These are phyloP conservation scores for Lentinus tigrinus DNA, from an alignment of 768 basidiomycete species.

Conservation along the genomic window DNA sequence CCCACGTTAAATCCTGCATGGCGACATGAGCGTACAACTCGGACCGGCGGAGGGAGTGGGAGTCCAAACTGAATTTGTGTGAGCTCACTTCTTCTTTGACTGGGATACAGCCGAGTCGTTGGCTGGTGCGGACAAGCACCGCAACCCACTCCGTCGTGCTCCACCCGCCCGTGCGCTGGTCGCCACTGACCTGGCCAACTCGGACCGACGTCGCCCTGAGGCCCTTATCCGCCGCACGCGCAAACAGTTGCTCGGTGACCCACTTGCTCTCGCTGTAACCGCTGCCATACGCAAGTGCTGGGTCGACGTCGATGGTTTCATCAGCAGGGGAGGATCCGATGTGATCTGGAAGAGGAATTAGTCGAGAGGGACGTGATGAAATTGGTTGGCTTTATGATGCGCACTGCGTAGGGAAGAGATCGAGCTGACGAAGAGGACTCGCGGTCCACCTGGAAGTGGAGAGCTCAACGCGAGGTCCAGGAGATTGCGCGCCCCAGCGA, in stretches of 20 bases:
- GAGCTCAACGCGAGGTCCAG: slow-evolving; percentile 20
- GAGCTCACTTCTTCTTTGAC: slow-evolving; percentile 38
- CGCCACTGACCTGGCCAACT: slow-evolving; percentile 33
- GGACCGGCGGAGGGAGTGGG: neutral
- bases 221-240: slow-evolving; percentile 25
- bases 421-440: slow-evolving; percentile 27
- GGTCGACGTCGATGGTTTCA: slow-evolving; percentile 11
- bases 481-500: slow-evolving; percentile 26
- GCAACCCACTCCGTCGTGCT: slow-evolving; percentile 42
- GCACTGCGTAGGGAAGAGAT: slow-evolving; percentile 18
- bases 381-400: neutral
- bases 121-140: slow-evolving; percentile 32
- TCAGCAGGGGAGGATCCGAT: neutral
- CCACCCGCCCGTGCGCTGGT: slow-evolving; percentile 30
- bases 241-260: slow-evolving; percentile 32
- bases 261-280: slow-evolving; percentile 39
- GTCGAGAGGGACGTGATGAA: too few species aligned
- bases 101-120: slow-evolving; percentile 27
- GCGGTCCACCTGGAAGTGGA: slow-evolving; percentile 13
- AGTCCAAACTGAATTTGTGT: neutral
- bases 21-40: neutral
- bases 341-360: slow-evolving; percentile 3
- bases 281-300: slow-evolving; percentile 24
- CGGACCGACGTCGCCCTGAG: slow-evolving; percentile 34
- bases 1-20: slow-evolving; percentile 14